phyloP scores from a whole-genome alignment of 2,329 filamentous ascomycete genomes.

The Nemania sp. region DNA sequence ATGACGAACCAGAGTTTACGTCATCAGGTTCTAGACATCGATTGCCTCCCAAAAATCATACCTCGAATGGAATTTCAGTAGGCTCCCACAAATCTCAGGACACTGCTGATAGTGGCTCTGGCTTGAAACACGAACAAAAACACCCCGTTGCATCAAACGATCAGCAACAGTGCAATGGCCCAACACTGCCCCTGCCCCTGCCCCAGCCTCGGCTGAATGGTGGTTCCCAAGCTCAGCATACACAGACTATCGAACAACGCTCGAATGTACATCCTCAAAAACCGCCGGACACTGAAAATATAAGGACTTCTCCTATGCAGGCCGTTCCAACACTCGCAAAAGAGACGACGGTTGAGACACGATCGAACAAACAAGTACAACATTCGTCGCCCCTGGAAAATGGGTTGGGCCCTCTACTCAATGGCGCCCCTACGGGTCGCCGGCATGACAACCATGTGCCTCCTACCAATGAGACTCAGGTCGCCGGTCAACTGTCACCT shows the following conservation, averaged over 20 bases:
- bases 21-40: constrained; percentile 4
- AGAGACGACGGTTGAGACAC: neutral
- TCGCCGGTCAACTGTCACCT: neutral
- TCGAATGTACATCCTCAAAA: neutral
- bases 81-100: constrained; percentile 4
- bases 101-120: neutral
- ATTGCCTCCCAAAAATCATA: neutral
- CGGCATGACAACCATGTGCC: neutral
- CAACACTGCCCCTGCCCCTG: too few species aligned
- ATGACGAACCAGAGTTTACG: constrained; percentile 20
- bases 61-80: constrained; percentile 5
- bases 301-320: constrained; percentile 1
- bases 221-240: constrained; percentile 1
- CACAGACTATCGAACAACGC: neutral
- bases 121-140: neutral
- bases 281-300: neutral
- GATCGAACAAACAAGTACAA: constrained; percentile 3
- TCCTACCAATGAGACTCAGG: neutral
- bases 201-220: neutral
- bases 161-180: neutral
- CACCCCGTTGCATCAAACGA: neutral
- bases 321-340: constrained; percentile 4
- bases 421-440: neutral
- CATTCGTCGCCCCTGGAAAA: neutral
- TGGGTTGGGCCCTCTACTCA: neutral